Percentiles rank a stretch among this genome's conserved stretches.
phyloP scores from a whole-genome alignment of 768 basidiomycete genomes.

The Holtermannia corniformis region DNA sequence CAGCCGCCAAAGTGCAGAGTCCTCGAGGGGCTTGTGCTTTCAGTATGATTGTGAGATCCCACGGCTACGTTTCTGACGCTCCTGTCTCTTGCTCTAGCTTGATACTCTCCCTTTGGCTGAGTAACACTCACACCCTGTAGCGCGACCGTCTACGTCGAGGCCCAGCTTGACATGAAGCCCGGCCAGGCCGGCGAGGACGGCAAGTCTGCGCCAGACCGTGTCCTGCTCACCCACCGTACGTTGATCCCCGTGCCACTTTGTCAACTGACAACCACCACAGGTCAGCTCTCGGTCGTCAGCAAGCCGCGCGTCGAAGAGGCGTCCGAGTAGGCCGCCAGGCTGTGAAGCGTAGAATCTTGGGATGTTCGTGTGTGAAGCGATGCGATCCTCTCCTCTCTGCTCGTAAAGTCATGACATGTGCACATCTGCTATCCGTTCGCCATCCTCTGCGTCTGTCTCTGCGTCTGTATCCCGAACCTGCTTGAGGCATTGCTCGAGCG shows the following conservation, averaged over 20 bases:
- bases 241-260: background rate
- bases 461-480: background rate
- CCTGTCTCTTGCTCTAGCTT: no score
- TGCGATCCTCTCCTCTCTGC: background rate
- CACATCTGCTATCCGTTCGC: background rate
- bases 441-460: background rate
- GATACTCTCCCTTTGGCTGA: no score
- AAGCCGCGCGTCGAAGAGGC: background rate
- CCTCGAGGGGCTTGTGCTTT: background rate
- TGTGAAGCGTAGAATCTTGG: background rate
- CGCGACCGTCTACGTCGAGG: constrained; percentile 28
- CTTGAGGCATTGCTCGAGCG: background rate
- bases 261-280: background rate
- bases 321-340: background rate
- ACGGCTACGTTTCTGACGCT: no score
- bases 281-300: background rate
- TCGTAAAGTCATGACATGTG: background rate
- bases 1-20: no score
- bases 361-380: background rate
- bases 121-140: no score
- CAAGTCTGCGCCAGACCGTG: constrained; percentile 12
- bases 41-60: background rate
- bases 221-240: constrained; percentile 22
- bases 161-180: constrained; percentile 25
- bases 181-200: background rate